Conservation (phyloP, 2,329 filamentous ascomycete genomes). For the Phyllosticta paracitricarpa region DNA sequence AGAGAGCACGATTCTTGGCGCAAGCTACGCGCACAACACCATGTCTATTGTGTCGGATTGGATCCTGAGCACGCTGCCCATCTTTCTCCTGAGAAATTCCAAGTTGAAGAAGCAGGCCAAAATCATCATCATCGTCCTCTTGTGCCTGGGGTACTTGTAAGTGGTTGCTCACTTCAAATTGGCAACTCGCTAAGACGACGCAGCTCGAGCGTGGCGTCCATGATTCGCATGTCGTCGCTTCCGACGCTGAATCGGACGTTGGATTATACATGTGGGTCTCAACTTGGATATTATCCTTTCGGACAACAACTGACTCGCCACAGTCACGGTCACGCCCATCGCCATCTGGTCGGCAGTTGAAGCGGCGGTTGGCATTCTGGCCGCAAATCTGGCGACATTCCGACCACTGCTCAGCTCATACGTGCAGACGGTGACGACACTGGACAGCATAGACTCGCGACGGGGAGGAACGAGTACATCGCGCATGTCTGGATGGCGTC, state of each 20-base stretch:
- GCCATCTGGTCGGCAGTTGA: constrained; percentile 1
- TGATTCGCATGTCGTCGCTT: constrained; percentile 1
- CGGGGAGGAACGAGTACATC: neutral
- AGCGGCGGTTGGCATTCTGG: neutral
- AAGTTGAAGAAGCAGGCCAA: constrained; percentile 2
- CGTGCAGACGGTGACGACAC: neutral
- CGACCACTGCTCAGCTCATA: neutral
- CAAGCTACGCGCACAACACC: constrained; percentile 5
- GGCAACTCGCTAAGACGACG: neutral
- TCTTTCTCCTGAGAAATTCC: constrained; percentile 2
- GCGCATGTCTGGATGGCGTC: neutral
- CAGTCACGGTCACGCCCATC: neutral
- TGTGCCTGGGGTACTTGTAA: constrained; percentile 5
- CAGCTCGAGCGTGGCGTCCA: neutral
- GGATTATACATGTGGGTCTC: neutral
- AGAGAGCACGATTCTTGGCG: neutral
- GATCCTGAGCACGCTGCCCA: neutral
- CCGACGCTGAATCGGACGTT: neutral
- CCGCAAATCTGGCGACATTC: constrained; percentile 1
- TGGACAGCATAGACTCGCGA: neutral
- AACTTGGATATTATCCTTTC: neutral
- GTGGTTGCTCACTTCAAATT: neutral
- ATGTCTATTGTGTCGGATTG: constrained; percentile 4
- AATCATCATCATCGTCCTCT: neutral
- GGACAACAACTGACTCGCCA: neutral